A percentile compares a stretch with the other conserved stretches of the same genome.
Conservation (phyloP, 805 yeast species). For the Candida nonsorbophila region DNA sequence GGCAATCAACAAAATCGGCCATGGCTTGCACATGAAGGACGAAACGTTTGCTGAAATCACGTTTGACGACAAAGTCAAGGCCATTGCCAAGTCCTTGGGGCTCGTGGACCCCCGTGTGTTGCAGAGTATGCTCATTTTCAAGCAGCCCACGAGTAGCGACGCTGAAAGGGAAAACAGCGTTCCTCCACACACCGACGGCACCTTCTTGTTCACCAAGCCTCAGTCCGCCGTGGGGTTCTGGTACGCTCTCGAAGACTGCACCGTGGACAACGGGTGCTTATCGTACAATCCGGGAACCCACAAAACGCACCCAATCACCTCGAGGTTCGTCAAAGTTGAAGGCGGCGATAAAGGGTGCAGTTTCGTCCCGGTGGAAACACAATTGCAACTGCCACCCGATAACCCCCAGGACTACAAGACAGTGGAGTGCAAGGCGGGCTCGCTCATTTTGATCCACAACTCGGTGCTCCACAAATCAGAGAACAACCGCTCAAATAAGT, state of each 20-base stretch:
- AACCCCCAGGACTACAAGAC: constrained; percentile 39
- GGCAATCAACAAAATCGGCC: constrained; percentile 76
- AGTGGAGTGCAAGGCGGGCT: constrained; percentile 66
- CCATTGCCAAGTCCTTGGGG: constrained; percentile 47
- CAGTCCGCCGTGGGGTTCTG: constrained; percentile 72
- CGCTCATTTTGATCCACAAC: constrained; percentile 66
- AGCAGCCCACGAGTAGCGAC: constrained; percentile 46
- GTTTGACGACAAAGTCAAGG: constrained; percentile 42
- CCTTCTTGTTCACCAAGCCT: constrained; percentile 68
- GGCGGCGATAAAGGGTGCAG: constrained; percentile 51
- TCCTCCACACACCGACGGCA: constrained; percentile 74
- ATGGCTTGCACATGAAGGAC: constrained; percentile 61
- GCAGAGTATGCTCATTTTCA: constrained; percentile 76
- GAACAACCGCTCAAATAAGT: constrained; percentile 45
- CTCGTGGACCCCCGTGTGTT: constrained; percentile 64
- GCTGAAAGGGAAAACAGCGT: constrained; percentile 47
- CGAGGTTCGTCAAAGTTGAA: constrained; percentile 56
- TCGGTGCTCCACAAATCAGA: constrained; percentile 70
- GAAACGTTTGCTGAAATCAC: constrained; percentile 47
- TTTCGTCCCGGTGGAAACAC: constrained; percentile 37
- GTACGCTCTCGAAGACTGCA: constrained; percentile 77
- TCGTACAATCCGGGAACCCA: constrained; percentile 71
- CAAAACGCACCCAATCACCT: constrained; percentile 47
- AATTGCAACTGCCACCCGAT: constrained; percentile 12
- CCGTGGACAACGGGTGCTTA: constrained; percentile 60